Evolutionary conservation across 1,139 yeast genomes (phyloP).

Genomic region (Magnusiomyces tetraspermus): DNA sequence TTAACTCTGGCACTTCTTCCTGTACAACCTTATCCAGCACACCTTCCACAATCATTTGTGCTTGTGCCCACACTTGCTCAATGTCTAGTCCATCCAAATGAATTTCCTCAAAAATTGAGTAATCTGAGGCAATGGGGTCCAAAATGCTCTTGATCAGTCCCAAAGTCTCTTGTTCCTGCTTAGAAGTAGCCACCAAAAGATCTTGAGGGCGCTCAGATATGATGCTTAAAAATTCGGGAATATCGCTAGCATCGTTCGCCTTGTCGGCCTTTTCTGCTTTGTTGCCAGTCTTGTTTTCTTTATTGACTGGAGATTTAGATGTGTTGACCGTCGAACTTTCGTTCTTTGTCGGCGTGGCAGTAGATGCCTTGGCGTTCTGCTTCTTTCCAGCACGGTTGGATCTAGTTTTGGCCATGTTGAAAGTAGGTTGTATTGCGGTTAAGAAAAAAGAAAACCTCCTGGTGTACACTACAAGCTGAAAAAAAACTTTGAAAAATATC

Average conservation of each 20-base stretch:
- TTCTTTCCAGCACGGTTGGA: too few species aligned
- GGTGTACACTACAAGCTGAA: not conserved
- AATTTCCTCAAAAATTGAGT: constrained; percentile 71
- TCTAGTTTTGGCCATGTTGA: too few species aligned
- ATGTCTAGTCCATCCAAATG: constrained; percentile 82
- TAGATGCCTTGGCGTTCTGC: too few species aligned
- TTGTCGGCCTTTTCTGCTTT: too few species aligned
- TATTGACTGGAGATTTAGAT: too few species aligned
- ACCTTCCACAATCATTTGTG: constrained; percentile 69
- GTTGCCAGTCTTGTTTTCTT: too few species aligned
- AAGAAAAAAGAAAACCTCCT: too few species aligned
- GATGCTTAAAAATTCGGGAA: not conserved
- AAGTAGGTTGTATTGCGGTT: too few species aligned
- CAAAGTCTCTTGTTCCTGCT: constrained; percentile 25
- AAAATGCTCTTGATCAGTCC: constrained; percentile 44
- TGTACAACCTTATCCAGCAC: constrained; percentile 48
- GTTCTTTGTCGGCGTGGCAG: too few species aligned
- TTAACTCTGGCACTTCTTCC: constrained; percentile 21
- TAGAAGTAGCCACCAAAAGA: not conserved
- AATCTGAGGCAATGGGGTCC: constrained; percentile 55
- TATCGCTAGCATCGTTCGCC: too few species aligned
- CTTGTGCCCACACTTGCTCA: constrained; percentile 89
- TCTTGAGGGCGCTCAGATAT: not conserved
- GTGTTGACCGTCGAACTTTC: too few species aligned
- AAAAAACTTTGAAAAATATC: too few species aligned